These are phyloP conservation scores for Colletotrichum chlorophyti DNA, from an alignment of 2,329 filamentous ascomycete genomes.

Conservation along the genomic window DNA sequence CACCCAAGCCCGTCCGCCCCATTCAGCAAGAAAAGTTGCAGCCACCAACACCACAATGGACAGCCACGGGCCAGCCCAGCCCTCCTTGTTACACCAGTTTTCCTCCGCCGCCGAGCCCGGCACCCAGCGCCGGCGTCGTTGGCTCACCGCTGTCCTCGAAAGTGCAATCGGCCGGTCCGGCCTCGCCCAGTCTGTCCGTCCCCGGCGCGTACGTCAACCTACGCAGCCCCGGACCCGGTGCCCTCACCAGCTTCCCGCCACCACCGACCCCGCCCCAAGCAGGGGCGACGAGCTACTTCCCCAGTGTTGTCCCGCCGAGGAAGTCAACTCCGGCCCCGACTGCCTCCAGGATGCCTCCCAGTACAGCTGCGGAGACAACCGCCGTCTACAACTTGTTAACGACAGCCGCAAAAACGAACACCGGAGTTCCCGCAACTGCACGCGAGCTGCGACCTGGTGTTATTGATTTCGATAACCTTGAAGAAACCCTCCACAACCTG, in stretches of 20 bases:
- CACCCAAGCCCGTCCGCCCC: slow-evolving; percentile 19
- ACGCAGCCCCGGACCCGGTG: slow-evolving; percentile 16
- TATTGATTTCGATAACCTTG: slow-evolving; percentile 22
- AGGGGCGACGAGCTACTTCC: background rate
- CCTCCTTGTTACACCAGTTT: slow-evolving; percentile 23
- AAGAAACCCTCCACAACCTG: slow-evolving; percentile 21
- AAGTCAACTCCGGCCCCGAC: background rate
- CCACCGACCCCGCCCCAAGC: slow-evolving; percentile 14
- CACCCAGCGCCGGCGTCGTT: background rate
- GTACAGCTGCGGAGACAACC: background rate
- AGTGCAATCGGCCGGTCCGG: background rate
- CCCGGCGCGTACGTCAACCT: background rate
- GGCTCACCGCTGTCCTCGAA: background rate
- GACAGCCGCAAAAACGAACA: too few relatives aligned
- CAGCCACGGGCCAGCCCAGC: background rate
- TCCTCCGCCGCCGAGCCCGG: slow-evolving; percentile 18
- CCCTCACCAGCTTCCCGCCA: slow-evolving; percentile 23
- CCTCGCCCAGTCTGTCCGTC: background rate
- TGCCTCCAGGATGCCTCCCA: background rate
- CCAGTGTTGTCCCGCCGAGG: background rate
- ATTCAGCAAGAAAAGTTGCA: background rate
- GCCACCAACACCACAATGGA: slow-evolving; percentile 13
- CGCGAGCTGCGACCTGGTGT: slow-evolving; percentile 4
- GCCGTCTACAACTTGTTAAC: too few relatives aligned
- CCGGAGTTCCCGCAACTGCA: too few relatives aligned